Conservation (phyloP, 371 early-diverging fungal genomes). For the Batkoa obscura region DNA sequence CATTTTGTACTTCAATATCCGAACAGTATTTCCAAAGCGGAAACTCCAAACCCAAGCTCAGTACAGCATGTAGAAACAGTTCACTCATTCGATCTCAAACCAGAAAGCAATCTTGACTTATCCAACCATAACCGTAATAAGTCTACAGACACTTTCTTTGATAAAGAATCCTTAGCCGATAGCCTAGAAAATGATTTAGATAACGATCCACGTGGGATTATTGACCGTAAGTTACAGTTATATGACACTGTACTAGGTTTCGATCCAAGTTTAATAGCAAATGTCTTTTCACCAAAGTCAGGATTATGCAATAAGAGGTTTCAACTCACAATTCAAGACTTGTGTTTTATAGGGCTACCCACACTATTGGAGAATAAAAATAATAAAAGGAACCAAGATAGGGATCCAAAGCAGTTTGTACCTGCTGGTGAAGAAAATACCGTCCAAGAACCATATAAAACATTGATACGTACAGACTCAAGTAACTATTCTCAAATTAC, state of each 20-base stretch:
- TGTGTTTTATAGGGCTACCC: not conserved
- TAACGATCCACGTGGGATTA: no score
- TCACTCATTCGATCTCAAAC: no score
- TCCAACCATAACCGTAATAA: no score
- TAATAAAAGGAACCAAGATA: not conserved
- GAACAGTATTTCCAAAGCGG: not conserved
- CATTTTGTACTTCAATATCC: slow-evolving; percentile 11
- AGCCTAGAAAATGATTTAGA: no score
- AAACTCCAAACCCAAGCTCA: no score
- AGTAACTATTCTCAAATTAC: slow-evolving; percentile 27
- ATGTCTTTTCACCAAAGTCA: not conserved
- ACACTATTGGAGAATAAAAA: no score
- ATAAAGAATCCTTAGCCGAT: no score
- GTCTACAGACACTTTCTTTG: no score
- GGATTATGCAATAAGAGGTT: slow-evolving; percentile 1
- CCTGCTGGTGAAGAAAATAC: not conserved
- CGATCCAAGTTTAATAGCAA: not conserved
- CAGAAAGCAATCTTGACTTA: no score
- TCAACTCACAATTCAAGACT: not conserved
- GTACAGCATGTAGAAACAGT: no score
- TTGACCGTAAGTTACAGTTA: no score
- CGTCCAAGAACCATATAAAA: not conserved
- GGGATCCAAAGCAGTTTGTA: not conserved
- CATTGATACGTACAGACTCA: no score
- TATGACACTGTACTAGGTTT: not conserved